phyloP scores from a whole-genome alignment of 1,139 yeast genomes.

The Entelexis paramagnoliae region DNA sequence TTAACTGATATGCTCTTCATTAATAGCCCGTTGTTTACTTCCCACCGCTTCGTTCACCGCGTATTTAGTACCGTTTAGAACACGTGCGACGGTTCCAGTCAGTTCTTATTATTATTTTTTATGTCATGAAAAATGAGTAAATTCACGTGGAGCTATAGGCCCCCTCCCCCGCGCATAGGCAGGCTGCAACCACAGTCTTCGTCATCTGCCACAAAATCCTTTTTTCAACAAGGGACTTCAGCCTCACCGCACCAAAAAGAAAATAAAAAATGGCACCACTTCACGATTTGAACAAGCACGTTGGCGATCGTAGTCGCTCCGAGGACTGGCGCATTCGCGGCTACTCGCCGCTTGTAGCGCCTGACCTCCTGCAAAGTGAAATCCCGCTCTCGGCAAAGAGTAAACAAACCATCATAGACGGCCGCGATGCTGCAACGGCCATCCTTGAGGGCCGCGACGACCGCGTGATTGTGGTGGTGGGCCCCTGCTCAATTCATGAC shows the following conservation, averaged over 20 bases:
- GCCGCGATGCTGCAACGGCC: conserved; percentile 65
- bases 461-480: conserved; percentile 71
- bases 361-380: conserved; percentile 87
- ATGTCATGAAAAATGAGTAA: conserved; percentile 4
- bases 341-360: conserved; percentile 90
- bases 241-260: neutral
- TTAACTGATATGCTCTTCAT: too few relatives aligned
- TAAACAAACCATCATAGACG: conserved; percentile 53
- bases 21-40: too few relatives aligned
- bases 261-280: conserved; percentile 20
- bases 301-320: conserved; percentile 62
- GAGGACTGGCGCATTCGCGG: conserved; percentile 92
- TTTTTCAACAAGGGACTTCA: neutral
- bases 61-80: too few relatives aligned
- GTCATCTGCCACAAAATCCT: conserved; percentile 5
- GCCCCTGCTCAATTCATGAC: conserved; percentile 96
- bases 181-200: neutral
- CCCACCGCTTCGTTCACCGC: too few relatives aligned
- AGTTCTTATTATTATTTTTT: too few relatives aligned
- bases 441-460: conserved; percentile 70
- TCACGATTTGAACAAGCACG: conserved; percentile 45
- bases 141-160: neutral
- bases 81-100: neutral
- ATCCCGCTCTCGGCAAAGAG: conserved; percentile 57
- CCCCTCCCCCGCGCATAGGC: too few relatives aligned